phyloP scores from a whole-genome alignment of 441 rosid genomes.

The Aquilaria agallochum region DNA sequence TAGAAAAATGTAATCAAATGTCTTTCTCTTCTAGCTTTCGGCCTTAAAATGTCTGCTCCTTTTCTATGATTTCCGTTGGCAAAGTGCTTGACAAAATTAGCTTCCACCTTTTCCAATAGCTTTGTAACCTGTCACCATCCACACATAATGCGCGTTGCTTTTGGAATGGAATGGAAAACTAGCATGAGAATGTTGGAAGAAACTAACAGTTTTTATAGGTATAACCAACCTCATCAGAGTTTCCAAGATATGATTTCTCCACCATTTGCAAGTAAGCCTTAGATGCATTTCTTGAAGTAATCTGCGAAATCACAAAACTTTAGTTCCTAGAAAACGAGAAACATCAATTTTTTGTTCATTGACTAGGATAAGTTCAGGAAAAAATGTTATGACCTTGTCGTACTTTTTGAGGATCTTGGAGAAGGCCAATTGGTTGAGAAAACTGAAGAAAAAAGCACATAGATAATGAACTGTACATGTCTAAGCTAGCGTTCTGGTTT shows the following conservation, averaged over 20 bases:
- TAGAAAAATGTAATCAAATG: conserved; percentile 61
- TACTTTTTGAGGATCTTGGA: conserved; percentile 84
- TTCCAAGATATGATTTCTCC: conserved; percentile 64
- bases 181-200: neutral
- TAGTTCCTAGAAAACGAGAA: neutral
- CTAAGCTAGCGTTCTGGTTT: too few species aligned
- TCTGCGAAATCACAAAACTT: conserved; percentile 27
- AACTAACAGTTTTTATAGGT: neutral
- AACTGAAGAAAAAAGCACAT: conserved; percentile 32
- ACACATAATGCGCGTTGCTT: too few species aligned
- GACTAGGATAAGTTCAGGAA: neutral
- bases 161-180: neutral
- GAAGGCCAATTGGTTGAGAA: conserved; percentile 68
- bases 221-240: conserved; percentile 54
- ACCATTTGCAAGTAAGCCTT: conserved; percentile 60
- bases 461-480: neutral
- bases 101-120: conserved; percentile 62
- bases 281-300: conserved; percentile 53
- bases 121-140: conserved; percentile 34
- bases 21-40: conserved; percentile 50
- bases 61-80: conserved; percentile 69
- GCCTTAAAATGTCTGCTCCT: conserved; percentile 60
- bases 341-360: neutral
- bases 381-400: conserved; percentile 54
- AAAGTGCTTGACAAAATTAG: conserved; percentile 60